Conservation (phyloP, 1,139 yeast genomes). For the Pneumocystis murina region DNA sequence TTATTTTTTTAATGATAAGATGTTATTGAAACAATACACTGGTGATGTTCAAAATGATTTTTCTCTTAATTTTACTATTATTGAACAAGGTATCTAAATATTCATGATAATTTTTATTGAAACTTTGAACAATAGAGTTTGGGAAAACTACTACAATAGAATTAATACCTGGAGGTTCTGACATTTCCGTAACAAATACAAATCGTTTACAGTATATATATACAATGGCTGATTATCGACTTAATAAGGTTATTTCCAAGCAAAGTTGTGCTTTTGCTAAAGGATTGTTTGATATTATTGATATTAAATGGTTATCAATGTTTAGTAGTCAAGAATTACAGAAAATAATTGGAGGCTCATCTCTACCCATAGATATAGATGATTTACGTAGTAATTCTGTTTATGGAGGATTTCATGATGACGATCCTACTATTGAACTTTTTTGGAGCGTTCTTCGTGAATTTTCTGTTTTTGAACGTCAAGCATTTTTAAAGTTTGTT, state of each 20-base stretch:
- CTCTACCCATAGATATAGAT: slow-evolving; percentile 46
- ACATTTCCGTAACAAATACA: slow-evolving; percentile 38
- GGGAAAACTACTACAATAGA: slow-evolving; percentile 34
- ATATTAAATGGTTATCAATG: slow-evolving; percentile 64
- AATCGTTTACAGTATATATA: slow-evolving; percentile 66
- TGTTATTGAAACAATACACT: slow-evolving; percentile 41
- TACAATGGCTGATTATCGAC: slow-evolving; percentile 61
- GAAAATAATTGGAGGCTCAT: slow-evolving; percentile 73
- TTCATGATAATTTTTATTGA: slow-evolving; percentile 14
- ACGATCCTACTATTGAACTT: slow-evolving; percentile 36
- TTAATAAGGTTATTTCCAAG: slow-evolving; percentile 44
- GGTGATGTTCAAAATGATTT: slow-evolving; percentile 43
- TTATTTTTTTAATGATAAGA: background rate
- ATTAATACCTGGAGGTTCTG: slow-evolving; percentile 45
- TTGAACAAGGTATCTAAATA: slow-evolving; percentile 24
- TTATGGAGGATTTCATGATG: slow-evolving; percentile 51
- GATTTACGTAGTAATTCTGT: slow-evolving; percentile 48
- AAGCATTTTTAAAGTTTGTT: slow-evolving; percentile 50
- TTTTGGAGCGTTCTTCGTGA: slow-evolving; percentile 72
- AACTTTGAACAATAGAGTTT: background rate
- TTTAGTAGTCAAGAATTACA: slow-evolving; percentile 75
- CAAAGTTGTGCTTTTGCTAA: slow-evolving; percentile 53
- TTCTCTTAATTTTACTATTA: slow-evolving; percentile 51
- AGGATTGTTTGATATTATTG: slow-evolving; percentile 57
- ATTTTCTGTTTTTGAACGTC: slow-evolving; percentile 44